These are phyloP conservation scores for Viola odorata DNA, from an alignment of 345 rosid species.

Conservation along the genomic window DNA sequence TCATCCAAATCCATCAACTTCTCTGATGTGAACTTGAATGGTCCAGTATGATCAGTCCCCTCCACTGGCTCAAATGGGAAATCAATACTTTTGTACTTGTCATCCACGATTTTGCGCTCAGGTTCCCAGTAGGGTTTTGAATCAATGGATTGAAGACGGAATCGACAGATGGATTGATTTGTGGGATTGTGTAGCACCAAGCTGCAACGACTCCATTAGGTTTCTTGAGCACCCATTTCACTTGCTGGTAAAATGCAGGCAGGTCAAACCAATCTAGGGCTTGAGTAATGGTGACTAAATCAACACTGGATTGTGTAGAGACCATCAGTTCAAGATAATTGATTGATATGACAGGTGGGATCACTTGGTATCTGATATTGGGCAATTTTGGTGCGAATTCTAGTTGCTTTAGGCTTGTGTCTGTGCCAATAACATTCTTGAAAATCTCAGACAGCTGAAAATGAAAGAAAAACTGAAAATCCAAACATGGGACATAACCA, in stretches of 20 bases:
- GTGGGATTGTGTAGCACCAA: constrained; percentile 78
- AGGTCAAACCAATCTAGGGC: constrained; percentile 81
- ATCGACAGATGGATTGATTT: constrained; percentile 48
- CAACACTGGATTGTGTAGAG: constrained; percentile 40
- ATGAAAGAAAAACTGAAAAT: background rate
- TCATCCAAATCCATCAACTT: constrained; percentile 49
- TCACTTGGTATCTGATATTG: constrained; percentile 50
- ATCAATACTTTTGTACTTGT: constrained; percentile 39
- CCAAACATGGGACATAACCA: too few species aligned
- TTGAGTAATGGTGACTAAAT: constrained; percentile 66
- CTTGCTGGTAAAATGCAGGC: constrained; percentile 49
- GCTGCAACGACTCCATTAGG: constrained; percentile 72
- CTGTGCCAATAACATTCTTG: constrained; percentile 66
- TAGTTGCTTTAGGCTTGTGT: constrained; percentile 70
- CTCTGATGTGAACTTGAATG: constrained; percentile 49
- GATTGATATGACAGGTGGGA: constrained; percentile 45
- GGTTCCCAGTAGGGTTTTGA: constrained; percentile 52
- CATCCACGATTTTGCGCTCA: constrained; percentile 53
- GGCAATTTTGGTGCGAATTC: constrained; percentile 53
- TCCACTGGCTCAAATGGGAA: constrained; percentile 69
- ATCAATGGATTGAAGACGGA: constrained; percentile 33
- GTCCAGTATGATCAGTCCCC: constrained; percentile 44
- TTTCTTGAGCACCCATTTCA: constrained; percentile 57
- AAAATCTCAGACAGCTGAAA: constrained; percentile 62
- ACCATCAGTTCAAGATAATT: constrained; percentile 38